These are phyloP conservation scores for Saccharomycopsis hybrid DNA, from an alignment of 1,139 yeast species.

Conservation along the genomic window DNA sequence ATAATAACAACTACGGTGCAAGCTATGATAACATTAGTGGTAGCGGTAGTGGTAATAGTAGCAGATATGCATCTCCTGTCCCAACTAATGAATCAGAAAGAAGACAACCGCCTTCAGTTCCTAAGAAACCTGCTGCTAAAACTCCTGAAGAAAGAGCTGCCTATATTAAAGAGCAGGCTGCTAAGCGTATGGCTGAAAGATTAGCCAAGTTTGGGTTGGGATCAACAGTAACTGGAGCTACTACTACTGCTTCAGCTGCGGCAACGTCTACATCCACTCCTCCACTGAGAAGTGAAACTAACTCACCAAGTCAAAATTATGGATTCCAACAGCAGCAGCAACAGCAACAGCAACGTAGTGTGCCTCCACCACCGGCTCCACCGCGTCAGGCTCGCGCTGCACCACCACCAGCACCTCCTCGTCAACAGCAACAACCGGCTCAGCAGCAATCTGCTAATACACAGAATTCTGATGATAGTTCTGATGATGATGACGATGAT, in stretches of 20 bases:
- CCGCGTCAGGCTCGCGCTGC: constrained; percentile 19
- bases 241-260: constrained; percentile 20
- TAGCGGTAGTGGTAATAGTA: not conserved
- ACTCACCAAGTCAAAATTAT: constrained; percentile 20
- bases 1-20: too few relatives aligned
- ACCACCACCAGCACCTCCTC: constrained; percentile 22
- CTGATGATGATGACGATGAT: constrained; percentile 29
- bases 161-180: constrained; percentile 85
- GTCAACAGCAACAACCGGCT: constrained; percentile 12
- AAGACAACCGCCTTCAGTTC: constrained; percentile 6
- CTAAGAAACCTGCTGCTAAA: constrained; percentile 19
- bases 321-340: constrained; percentile 20
- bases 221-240: constrained; percentile 21
- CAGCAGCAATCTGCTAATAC: constrained; percentile 20
- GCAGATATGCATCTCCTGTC: not conserved
- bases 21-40: not conserved
- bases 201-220: constrained; percentile 77
- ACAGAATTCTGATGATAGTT: constrained; percentile 4
- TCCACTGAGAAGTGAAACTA: constrained; percentile 18
- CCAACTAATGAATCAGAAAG: constrained; percentile 4
- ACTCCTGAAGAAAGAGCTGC: constrained; percentile 70
- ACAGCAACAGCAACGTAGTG: constrained; percentile 16
- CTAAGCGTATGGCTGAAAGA: constrained; percentile 81
- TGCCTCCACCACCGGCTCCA: constrained; percentile 17
- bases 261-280: constrained; percentile 16